Evolutionary conservation across 2,329 filamentous ascomycete species (phyloP).

Genomic region (Talaromyces marneffei): DNA sequence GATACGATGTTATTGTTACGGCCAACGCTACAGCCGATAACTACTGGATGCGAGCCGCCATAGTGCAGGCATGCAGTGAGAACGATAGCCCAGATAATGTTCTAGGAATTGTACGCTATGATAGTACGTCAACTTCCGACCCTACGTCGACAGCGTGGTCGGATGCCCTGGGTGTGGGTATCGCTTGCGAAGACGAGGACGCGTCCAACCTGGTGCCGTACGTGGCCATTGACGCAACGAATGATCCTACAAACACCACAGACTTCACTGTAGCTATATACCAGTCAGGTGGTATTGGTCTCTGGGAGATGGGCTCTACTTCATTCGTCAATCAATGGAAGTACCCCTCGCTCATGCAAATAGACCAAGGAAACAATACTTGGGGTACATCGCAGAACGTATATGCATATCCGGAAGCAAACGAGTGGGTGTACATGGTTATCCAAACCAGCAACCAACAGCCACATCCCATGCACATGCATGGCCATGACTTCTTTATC

Average conservation of each 20-base stretch:
- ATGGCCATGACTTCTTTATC: conserved; percentile 67
- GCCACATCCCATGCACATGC: conserved; percentile 60
- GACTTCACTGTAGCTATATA: conserved; percentile 15
- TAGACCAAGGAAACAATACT: conserved; percentile 17
- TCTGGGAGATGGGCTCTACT: conserved; percentile 30
- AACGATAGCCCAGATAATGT: conserved; percentile 36
- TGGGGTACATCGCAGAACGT: conserved; percentile 20
- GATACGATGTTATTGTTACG: conserved; percentile 34
- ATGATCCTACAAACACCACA: conserved; percentile 16
- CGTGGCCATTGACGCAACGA: conserved; percentile 11
- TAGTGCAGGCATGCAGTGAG: conserved; percentile 38
- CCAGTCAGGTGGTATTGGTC: conserved; percentile 17
- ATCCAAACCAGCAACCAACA: conserved; percentile 21
- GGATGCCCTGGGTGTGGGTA: conserved; percentile 5
- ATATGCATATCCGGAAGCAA: conserved; percentile 18
- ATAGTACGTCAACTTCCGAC: conserved; percentile 18
- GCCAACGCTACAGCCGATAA: conserved; percentile 21
- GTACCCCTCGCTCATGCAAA: conserved; percentile 17
- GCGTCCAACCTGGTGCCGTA: conserved; percentile 19
- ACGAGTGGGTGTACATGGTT: conserved; percentile 26
- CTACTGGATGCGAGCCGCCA: conserved; percentile 42
- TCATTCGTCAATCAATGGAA: conserved; percentile 22
- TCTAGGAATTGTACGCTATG: conserved; percentile 48
- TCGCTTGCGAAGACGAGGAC: conserved; percentile 16
- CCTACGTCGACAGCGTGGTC: conserved; percentile 17